phyloP scores from a whole-genome alignment of 2,329 filamentous ascomycete genomes.

The Xylariomycetidae sp. region DNA sequence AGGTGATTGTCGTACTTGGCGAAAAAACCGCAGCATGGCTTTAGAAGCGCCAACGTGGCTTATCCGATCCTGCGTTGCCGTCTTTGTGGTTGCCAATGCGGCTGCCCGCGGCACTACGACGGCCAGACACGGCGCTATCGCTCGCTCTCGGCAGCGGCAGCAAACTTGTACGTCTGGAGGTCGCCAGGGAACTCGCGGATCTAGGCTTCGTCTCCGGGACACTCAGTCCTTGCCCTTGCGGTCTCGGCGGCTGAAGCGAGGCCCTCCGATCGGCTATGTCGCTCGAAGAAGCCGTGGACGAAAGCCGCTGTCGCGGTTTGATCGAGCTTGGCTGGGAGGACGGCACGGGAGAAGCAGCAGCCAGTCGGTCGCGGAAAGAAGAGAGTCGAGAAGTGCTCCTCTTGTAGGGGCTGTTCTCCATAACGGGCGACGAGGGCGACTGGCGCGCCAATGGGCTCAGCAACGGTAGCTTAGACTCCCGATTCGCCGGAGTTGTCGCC shows the following conservation, averaged over 20 bases:
- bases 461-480: slow-evolving; percentile 42
- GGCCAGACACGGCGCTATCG: slow-evolving; percentile 4
- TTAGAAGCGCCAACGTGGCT: slow-evolving; percentile 45
- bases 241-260: slow-evolving; percentile 45
- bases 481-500: slow-evolving; percentile 35
- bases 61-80: slow-evolving; percentile 31
- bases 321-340: slow-evolving; percentile 39
- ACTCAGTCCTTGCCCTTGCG: slow-evolving; percentile 19
- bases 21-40: neutral
- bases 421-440: slow-evolving; percentile 41
- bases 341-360: slow-evolving; percentile 41
- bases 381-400: slow-evolving; percentile 39
- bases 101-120: slow-evolving; percentile 11
- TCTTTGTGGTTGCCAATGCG: slow-evolving; percentile 20
- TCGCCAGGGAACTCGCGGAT: slow-evolving; percentile 52
- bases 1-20: no score
- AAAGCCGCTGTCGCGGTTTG: slow-evolving; percentile 39
- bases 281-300: slow-evolving; percentile 38
- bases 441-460: slow-evolving; percentile 43
- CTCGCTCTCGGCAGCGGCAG: slow-evolving; percentile 41
- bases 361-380: slow-evolving; percentile 46
- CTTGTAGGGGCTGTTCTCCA: slow-evolving; percentile 40
- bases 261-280: slow-evolving; percentile 40
- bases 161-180: slow-evolving; percentile 44
- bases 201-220: slow-evolving; percentile 32